Percentiles rank a stretch among this genome's conserved stretches.
phyloP scores from a whole-genome alignment of 2,329 filamentous ascomycete species.

The Chrysoporthe deuterocubensis region DNA sequence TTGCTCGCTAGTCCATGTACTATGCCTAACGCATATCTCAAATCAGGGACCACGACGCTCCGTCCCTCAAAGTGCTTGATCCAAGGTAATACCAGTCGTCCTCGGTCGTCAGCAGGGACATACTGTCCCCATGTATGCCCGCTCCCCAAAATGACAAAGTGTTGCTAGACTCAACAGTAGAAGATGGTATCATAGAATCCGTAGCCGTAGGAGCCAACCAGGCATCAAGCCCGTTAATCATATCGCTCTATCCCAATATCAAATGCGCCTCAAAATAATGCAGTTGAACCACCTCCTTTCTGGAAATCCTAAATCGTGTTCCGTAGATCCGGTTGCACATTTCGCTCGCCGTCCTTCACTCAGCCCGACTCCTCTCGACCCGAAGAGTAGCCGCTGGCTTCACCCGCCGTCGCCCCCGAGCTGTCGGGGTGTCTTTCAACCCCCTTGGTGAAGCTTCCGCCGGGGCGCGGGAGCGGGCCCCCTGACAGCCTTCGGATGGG shows the following conservation, averaged over 20 bases:
- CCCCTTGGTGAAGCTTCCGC: not conserved
- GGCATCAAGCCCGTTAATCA: not conserved
- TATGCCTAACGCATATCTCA: not conserved
- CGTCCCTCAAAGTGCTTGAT: not conserved
- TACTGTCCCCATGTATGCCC: not conserved
- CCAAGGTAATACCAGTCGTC: no score
- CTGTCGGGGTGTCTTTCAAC: slow-evolving; percentile 37
- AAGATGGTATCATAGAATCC: not conserved
- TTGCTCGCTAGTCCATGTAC: not conserved
- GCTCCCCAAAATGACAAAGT: not conserved
- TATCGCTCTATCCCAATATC: not conserved
- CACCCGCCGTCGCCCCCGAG: slow-evolving; percentile 46
- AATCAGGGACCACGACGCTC: not conserved
- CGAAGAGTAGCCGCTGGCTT: slow-evolving; percentile 44
- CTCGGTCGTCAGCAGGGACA: no score
- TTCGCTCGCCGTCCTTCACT: not conserved
- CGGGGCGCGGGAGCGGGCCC: not conserved
- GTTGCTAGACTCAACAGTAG: not conserved
- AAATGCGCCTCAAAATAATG: not conserved
- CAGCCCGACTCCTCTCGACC: slow-evolving; percentile 37
- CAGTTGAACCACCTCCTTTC: not conserved
- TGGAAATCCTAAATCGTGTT: not conserved
- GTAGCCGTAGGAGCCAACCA: not conserved
- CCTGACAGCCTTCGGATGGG: slow-evolving; percentile 8
- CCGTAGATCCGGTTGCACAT: not conserved